Percentiles rank a stretch among this genome's conserved stretches.
phyloP scores from a whole-genome alignment of 495 filamentous ascomycete species.

The Aspergillus funiculosus region DNA sequence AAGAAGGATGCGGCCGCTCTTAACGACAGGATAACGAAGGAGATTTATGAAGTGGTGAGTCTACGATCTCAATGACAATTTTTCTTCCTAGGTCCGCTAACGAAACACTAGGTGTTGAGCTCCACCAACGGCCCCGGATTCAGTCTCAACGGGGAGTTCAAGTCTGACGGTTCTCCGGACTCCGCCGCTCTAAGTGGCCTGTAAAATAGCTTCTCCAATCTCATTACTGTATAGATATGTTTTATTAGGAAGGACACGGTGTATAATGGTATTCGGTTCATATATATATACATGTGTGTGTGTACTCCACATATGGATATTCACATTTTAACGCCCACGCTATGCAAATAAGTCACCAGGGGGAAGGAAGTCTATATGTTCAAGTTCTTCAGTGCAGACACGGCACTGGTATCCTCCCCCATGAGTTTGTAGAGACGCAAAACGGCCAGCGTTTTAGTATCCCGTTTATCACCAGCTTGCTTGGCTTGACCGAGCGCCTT shows the following conservation, averaged over 20 bases:
- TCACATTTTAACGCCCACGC: constrained; percentile 34
- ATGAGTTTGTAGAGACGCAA: constrained; percentile 72
- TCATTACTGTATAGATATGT: constrained; percentile 39
- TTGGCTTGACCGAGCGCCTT: constrained; percentile 71
- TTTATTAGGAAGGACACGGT: constrained; percentile 44
- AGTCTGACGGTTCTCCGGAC: constrained; percentile 50
- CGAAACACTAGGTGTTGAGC: constrained; percentile 62
- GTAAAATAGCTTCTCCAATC: constrained; percentile 39
- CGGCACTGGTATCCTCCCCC: constrained; percentile 65
- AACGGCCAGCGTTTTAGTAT: constrained; percentile 58
- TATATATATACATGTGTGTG: constrained; percentile 28
- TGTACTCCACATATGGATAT: constrained; percentile 22
- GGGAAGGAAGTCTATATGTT: constrained; percentile 37
- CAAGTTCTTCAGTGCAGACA: constrained; percentile 56
- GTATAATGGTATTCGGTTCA: constrained; percentile 50
- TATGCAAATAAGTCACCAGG: constrained; percentile 27
- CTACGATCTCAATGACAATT: background rate
- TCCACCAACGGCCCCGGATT: constrained; percentile 83
- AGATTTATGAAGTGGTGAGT: constrained; percentile 80
- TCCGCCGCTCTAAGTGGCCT: constrained; percentile 35
- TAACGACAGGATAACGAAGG: constrained; percentile 69
- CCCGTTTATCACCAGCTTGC: constrained; percentile 46
- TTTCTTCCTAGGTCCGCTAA: background rate
- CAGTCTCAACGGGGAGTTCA: constrained; percentile 74
- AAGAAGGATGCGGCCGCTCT: constrained; percentile 69